These are phyloP conservation scores for Tolypocladium pustulatum DNA, from an alignment of 2,329 filamentous ascomycete species.

Conservation along the genomic window DNA sequence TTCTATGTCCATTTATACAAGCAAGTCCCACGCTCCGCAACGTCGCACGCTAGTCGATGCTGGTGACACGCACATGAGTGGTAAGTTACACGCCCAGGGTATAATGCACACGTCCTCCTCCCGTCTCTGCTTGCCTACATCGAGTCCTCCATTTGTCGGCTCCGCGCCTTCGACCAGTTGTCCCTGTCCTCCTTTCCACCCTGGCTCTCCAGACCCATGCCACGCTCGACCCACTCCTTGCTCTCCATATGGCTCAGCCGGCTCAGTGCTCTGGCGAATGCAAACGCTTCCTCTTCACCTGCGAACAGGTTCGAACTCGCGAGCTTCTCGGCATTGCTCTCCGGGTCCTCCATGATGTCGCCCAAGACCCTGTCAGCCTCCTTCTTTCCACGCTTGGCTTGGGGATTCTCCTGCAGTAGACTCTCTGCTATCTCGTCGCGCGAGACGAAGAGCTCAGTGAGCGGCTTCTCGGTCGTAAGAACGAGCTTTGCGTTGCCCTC, in stretches of 20 bases:
- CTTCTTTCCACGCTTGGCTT: not conserved
- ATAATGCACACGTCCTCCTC: not conserved
- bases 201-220: conserved; percentile 52
- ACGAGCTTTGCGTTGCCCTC: conserved; percentile 90
- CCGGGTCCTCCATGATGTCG: conserved; percentile 77
- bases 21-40: not conserved
- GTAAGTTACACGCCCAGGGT: not conserved
- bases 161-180: conserved; percentile 54
- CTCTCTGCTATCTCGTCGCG: conserved; percentile 53
- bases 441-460: conserved; percentile 78
- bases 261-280: conserved; percentile 81
- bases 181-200: conserved; percentile 58
- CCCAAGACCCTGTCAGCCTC: conserved; percentile 52
- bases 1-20: not conserved
- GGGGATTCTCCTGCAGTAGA: conserved; percentile 36
- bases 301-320: conserved; percentile 82
- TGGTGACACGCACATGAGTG: not conserved
- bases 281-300: conserved; percentile 93
- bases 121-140: conserved; percentile 31
- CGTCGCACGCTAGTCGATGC: not conserved
- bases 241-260: conserved; percentile 88
- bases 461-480: conserved; percentile 76
- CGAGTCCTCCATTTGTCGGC: conserved; percentile 57
- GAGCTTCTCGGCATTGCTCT: conserved; percentile 72
- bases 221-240: conserved; percentile 86